Evolutionary conservation across 495 filamentous ascomycete genomes (phyloP), one percentile per base, ranked within the genome.

Genomic region (Chlorociboria aeruginascens): DNA sequence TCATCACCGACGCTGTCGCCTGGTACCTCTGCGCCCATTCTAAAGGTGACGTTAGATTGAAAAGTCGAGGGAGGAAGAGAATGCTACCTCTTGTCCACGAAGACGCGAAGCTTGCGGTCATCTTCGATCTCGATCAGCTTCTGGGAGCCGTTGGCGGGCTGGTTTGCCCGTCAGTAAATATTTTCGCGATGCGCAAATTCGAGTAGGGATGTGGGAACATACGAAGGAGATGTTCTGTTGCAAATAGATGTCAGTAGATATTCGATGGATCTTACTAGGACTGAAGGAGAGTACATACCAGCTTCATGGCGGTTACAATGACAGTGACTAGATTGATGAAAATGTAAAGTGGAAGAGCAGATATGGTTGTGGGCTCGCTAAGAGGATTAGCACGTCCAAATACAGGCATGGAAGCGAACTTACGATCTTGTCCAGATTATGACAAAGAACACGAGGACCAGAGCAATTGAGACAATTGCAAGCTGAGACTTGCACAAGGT

Each of bases 81-180:
- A 25, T 25, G 20, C 50, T 56, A 59, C 53, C 53, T 50, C 61
- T 76, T 76, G 63, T 76, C 74, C 62, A 71, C 69, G 66, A 77
- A 76, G 63, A 70, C 67, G 59, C 71, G 66, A 55, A 78, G 54
- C 70, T 74, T 74, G 74, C 90, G 89, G 70, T 98, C 92, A 83
- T 98, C 92, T 66, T 97, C 92, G 60, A 98, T 73, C 64, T 98
- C 92, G 73, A 98, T 82, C 58, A 98, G 80, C 76, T 98, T 98
- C 71, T 98, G 92, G 60, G 86, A 86, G 80, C 92, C 92, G 75
- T 97, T 96, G 76, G 88, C 84, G 62, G 93, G 92, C 60, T 68
- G 40, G 52, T 14, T 7, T 20, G 20, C 20, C 36, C 30, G 48
- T 50, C 41, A 53, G 44, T 48, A 44, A 40, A 20, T 25, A 41